Evolutionary conservation across 805 yeast genomes (phyloP), one percentile per base, ranked within the genome.

Genomic region (Yarrowia keelungensis): DNA sequence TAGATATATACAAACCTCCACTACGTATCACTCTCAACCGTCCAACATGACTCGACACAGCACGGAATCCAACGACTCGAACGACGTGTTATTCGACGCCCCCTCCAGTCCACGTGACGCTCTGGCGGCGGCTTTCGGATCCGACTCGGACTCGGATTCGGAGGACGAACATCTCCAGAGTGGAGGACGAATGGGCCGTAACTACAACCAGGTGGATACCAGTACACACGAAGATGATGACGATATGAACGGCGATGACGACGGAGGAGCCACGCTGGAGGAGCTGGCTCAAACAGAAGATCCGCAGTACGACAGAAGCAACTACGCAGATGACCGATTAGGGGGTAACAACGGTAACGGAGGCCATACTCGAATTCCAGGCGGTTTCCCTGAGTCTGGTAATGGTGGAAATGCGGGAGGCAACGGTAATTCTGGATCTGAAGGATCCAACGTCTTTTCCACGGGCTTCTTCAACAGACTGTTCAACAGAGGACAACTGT

Each of bases 41-140:
- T 45, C 12, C 32, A 41, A 32, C 41, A 67, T 56, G 67, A 45
- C 67, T 36, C 51, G 53, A 67, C 69, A 42, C 68, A 50, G 49
- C 47, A 39, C 50, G 35, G 65, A 67, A 43, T 54, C 68, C 14
- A 32, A 39, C 42, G 51, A 22, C 67, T 42, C 66, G 15, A 49
- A 65, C 45, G 62, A 67, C 65, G 65, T 59, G 41, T 64, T 67
- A 16, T 67, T 67, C 22, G 69, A 67, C 42, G 69, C 65, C 8
- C 69, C 69, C 22, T 43, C 66, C 32, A 49, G 65, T 16, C 67
- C 65, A 36, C 69, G 41, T 19, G 70, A 70, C 53, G 71, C 72
- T 32, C 70, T 74, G 26, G 59, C 73, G 15, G 69, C 67, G 11
- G 73, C 75, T 7, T 74, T 74, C 47, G 72, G 67, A 43, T 58